phyloP scores from a whole-genome alignment of 148 eudicot species.

The Camellia sinensis region DNA sequence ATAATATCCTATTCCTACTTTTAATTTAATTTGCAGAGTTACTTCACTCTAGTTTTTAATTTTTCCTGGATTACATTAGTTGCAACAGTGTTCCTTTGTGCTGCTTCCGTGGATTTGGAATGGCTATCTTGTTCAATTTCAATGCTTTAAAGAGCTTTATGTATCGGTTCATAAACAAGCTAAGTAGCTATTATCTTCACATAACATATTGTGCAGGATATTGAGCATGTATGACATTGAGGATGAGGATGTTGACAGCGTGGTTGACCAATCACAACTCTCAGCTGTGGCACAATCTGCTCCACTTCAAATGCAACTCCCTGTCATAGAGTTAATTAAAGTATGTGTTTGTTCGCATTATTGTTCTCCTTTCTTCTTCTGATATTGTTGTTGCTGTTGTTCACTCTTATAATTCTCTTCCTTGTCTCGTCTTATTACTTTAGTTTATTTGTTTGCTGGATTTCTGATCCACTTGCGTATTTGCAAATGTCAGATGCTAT shows the following conservation, averaged over 20 bases:
- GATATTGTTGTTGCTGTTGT: not conserved
- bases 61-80: not conserved
- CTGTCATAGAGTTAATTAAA: conserved; percentile 82
- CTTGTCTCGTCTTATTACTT: not conserved
- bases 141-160: not conserved
- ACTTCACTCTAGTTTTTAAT: not conserved
- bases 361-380: conserved; percentile 1
- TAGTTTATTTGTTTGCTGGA: not conserved
- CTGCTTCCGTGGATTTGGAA: conserved; percentile 10
- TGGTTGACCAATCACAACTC: conserved; percentile 52
- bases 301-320: conserved; percentile 79
- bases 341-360: conserved; percentile 34
- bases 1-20: not conserved
- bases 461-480: not conserved
- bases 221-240: conserved; percentile 68
- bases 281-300: conserved; percentile 58
- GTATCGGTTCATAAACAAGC: not conserved
- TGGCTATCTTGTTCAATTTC: not conserved
- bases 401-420: not conserved
- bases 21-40: not conserved
- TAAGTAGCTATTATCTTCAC: not conserved
- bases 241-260: conserved; percentile 74
- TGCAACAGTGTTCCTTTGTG: not conserved
- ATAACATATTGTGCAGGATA: conserved; percentile 52
- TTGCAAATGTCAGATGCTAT: not conserved